Evolutionary conservation across 768 basidiomycete species (phyloP).

Genomic region (Chalciporus pseudorubinellus): DNA sequence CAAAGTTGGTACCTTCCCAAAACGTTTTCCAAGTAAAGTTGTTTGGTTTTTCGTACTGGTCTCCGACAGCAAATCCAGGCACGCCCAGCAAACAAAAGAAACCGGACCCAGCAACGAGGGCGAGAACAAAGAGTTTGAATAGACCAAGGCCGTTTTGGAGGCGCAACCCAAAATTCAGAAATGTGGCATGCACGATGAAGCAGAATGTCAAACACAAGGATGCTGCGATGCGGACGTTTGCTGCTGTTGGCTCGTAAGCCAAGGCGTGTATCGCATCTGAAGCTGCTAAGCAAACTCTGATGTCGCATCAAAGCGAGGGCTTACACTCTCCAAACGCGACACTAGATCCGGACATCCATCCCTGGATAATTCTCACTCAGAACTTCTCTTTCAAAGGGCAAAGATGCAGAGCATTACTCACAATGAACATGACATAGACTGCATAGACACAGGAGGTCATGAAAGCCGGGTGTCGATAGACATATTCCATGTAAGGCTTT

Average conservation of each 20-base stretch:
- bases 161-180: slow-evolving; percentile 52
- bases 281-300: neutral
- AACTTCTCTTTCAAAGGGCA: neutral
- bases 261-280: slow-evolving; percentile 61
- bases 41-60: slow-evolving; percentile 48
- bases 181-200: slow-evolving; percentile 54
- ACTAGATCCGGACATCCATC: slow-evolving; percentile 55
- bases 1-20: slow-evolving; percentile 61
- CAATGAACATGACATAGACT: slow-evolving; percentile 55
- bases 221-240: slow-evolving; percentile 51
- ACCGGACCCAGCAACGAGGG: slow-evolving; percentile 52
- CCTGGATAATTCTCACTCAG: slow-evolving; percentile 35
- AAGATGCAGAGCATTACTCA: slow-evolving; percentile 27
- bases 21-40: slow-evolving; percentile 60
- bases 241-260: slow-evolving; percentile 42
- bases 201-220: slow-evolving; percentile 56
- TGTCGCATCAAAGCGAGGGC: neutral
- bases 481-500: slow-evolving; percentile 72
- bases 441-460: slow-evolving; percentile 59
- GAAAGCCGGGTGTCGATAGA: slow-evolving; percentile 62
- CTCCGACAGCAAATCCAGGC: slow-evolving; percentile 47
- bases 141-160: slow-evolving; percentile 63
- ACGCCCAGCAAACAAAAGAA: slow-evolving; percentile 49
- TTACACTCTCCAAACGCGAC: slow-evolving; percentile 76
- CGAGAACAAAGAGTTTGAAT: slow-evolving; percentile 58